These are phyloP conservation scores for Aspergillus nomiae DNA, from an alignment of 2,329 filamentous ascomycete species.

Conservation along the genomic window DNA sequence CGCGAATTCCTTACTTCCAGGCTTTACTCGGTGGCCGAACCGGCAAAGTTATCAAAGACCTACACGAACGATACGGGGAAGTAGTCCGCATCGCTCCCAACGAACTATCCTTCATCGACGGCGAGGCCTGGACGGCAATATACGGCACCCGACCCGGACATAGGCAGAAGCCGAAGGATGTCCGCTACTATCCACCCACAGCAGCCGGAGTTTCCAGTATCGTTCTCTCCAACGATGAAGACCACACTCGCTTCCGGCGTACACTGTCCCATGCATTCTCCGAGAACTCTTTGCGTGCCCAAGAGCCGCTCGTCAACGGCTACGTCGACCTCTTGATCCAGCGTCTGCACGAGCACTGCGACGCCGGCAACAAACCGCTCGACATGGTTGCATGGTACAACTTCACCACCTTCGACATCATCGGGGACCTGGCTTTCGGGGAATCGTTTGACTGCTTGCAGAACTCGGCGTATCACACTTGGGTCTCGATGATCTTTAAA, in stretches of 20 bases:
- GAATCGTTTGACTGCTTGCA: constrained; percentile 27
- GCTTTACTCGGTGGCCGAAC: constrained; percentile 7
- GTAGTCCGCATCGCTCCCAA: constrained; percentile 34
- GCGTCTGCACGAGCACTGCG: constrained; percentile 17
- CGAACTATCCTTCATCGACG: constrained; percentile 33
- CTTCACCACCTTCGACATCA: constrained; percentile 28
- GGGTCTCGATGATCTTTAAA: no score
- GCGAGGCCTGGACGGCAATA: constrained; percentile 30
- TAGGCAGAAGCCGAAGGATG: background rate
- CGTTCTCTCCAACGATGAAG: constrained; percentile 14
- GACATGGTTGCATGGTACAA: constrained; percentile 31
- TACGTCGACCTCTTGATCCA: constrained; percentile 34
- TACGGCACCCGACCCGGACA: constrained; percentile 22
- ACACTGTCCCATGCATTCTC: constrained; percentile 43
- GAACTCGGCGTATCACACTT: constrained; percentile 16
- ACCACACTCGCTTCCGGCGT: constrained; percentile 30
- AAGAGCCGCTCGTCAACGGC: constrained; percentile 34
- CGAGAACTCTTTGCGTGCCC: constrained; percentile 34
- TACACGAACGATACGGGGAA: constrained; percentile 17
- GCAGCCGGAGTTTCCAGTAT: constrained; percentile 9
- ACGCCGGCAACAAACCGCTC: constrained; percentile 3
- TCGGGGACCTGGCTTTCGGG: constrained; percentile 29
- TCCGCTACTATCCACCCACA: background rate
- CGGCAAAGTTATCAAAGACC: background rate
- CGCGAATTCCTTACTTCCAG: constrained; percentile 14